A percentile compares a stretch with the other conserved stretches of the same genome.
These are phyloP conservation scores for Solanum chmielewskii DNA, from an alignment of 257 asterid genomes.

Conservation along the genomic window DNA sequence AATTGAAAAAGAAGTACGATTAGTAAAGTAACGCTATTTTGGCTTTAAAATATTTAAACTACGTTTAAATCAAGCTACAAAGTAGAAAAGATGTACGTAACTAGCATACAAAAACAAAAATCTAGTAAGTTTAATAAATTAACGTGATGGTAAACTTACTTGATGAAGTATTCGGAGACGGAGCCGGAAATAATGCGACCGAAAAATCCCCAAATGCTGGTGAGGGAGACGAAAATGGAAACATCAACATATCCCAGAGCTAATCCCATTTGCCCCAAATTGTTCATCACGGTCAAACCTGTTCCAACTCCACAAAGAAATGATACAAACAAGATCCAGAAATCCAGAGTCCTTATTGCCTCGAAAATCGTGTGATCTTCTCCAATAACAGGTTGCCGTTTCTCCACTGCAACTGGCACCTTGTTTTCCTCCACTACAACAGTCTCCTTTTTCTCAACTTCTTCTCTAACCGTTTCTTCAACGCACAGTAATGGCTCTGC, in stretches of 20 bases:
- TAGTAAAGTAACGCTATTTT: not conserved
- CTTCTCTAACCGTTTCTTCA: not conserved
- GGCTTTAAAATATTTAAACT: not conserved
- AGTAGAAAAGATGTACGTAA: not conserved
- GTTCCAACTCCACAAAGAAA: conserved; percentile 95
- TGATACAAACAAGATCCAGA: conserved; percentile 75
- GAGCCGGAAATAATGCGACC: conserved; percentile 90
- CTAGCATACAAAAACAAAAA: not conserved
- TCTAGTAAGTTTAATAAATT: not conserved
- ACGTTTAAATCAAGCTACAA: not conserved
- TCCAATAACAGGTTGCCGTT: conserved; percentile 42
- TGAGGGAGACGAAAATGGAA: conserved; percentile 83
- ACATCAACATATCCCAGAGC: conserved; percentile 86
- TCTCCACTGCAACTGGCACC: conserved; percentile 9
- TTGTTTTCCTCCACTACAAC: not conserved
- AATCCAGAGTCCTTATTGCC: conserved; percentile 51
- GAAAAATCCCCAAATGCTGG: conserved; percentile 94
- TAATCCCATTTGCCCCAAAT: conserved; percentile 86
- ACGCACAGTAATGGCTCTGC: conserved; percentile 28
- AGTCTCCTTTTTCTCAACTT: conserved; percentile 1
- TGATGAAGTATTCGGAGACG: conserved; percentile 76
- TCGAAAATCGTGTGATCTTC: conserved; percentile 76
- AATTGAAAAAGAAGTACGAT: not conserved
- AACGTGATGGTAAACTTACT: conserved; percentile 25
- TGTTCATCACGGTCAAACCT: conserved; percentile 87